Evolutionary conservation across 352 stramenopile species (phyloP), one percentile per base, ranked within the genome.

Genomic region (Globisporangium rhizosaccharum): DNA sequence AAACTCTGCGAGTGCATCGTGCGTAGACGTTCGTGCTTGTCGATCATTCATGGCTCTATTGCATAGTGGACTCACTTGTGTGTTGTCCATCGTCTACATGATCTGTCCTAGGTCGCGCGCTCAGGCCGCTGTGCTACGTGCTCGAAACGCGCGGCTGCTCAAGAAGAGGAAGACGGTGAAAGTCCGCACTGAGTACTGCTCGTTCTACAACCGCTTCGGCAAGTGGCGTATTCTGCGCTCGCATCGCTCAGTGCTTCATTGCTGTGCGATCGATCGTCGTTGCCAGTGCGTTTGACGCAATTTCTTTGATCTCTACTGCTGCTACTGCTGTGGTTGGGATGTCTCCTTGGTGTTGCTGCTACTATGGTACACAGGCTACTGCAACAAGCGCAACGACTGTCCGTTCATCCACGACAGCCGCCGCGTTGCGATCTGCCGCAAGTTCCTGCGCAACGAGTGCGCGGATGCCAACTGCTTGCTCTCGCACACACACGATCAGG

Each of bases 371-470:
- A 47, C 58, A 92, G 84, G 84, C 12, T 89, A 80, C 53, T 94
- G 84, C 67, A 94, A 89, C 56, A 87, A 89, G 51, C 82, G 88
- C 63, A 79, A 90, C 60, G 70, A 69, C 17, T 94, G 84, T 67
- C 78, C 73, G 56, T 92, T 88, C 64, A 86, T 94, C 59, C 84
- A 94, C 55, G 84, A 94, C 61, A 94, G 82, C 61, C 82, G 84
- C 20, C 82, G 76, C n/a, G 70, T 92, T 49, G 73, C 75, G n/a
- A 85, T 94, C 52, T 94, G 84, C 41, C 80, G 76, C 28, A 86
- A 88, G 54, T 94, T 94, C 39, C 57, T 88, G 50, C 76, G 76
- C 45, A 85, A 85, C 41, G 71, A 74, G 45, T 94, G 84, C 66
- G 61, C 57, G 25, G 74, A 92, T 52, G 49, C 68, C 25, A 73